Evolutionary conservation across 129 eudicot genomes (phyloP).

Genomic region (Centaurea solstitialis): DNA sequence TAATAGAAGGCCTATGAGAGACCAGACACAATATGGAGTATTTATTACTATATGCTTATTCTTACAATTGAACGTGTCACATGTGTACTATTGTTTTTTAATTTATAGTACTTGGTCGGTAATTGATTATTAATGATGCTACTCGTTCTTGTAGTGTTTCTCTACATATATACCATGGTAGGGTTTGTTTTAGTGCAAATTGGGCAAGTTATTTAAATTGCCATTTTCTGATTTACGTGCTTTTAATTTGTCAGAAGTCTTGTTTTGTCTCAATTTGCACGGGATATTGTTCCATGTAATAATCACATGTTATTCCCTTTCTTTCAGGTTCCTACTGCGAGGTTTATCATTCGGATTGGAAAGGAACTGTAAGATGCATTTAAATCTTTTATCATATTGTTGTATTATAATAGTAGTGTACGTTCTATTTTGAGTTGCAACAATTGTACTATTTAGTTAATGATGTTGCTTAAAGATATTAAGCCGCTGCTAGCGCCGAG

Average conservation of each 20-base stretch:
- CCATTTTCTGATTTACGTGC: too few species aligned
- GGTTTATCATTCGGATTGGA: conserved; percentile 95
- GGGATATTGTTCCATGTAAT: not conserved
- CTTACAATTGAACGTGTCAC: not conserved
- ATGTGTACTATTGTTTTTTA: not conserved
- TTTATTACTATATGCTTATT: not conserved
- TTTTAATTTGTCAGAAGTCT: too few species aligned
- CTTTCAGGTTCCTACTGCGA: conserved; percentile 93
- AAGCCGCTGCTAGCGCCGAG: too few species aligned
- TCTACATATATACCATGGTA: too few species aligned
- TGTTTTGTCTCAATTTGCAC: too few species aligned
- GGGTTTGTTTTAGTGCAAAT: too few species aligned
- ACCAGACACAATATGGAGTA: not conserved
- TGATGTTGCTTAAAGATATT: not conserved
- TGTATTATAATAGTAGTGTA: not conserved
- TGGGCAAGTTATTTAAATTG: too few species aligned
- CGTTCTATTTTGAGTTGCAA: not conserved
- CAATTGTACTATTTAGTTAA: not conserved
- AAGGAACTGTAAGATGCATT: conserved; percentile 58
- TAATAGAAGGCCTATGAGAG: too few species aligned
- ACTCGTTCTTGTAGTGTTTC: too few species aligned
- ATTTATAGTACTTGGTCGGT: not conserved
- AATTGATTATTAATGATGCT: not conserved
- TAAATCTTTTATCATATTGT: not conserved
- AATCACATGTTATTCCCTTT: not conserved